A percentile compares a stretch with the other conserved stretches of the same genome.
Conservation (phyloP, 768 basidiomycete species). For the Lentinula sp. region DNA sequence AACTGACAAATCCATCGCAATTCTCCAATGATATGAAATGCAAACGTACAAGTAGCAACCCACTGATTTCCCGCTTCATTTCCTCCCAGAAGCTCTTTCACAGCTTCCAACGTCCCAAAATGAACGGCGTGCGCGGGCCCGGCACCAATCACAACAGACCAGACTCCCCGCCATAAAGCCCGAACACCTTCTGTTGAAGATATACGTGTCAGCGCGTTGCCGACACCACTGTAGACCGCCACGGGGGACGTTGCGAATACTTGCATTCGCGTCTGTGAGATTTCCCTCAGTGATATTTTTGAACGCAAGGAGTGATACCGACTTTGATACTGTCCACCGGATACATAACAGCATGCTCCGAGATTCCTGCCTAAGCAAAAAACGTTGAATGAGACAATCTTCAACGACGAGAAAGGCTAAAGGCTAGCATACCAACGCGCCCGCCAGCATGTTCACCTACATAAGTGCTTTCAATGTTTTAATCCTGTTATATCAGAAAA, state of each 20-base stretch:
- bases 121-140: conserved; percentile 98
- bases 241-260: conserved; percentile 84
- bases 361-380: conserved; percentile 77
- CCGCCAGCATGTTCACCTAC: conserved; percentile 95
- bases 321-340: conserved; percentile 99
- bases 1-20: not conserved
- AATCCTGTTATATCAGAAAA: too few species aligned
- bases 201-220: conserved; percentile 87
- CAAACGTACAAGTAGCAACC: conserved; percentile 75
- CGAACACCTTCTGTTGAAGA: conserved; percentile 90
- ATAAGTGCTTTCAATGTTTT: not conserved
- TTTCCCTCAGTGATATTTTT: not conserved
- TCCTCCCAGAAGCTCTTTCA: conserved; percentile 90
- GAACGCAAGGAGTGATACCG: conserved; percentile 16
- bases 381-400: not conserved
- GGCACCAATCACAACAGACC: conserved; percentile 91
- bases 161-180: conserved; percentile 92
- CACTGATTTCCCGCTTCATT: conserved; percentile 79
- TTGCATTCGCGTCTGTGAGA: conserved; percentile 87
- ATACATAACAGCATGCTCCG: conserved; percentile 98
- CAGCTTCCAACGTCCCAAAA: conserved; percentile 92
- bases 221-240: conserved; percentile 84
- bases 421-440: conserved; percentile 68
- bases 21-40: too few species aligned
- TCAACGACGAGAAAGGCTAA: conserved; percentile 12